A percentile compares a stretch with the other conserved stretches of the same genome.
These are phyloP conservation scores for Prunus mume DNA, from an alignment of 306 rosid species.

Conservation along the genomic window DNA sequence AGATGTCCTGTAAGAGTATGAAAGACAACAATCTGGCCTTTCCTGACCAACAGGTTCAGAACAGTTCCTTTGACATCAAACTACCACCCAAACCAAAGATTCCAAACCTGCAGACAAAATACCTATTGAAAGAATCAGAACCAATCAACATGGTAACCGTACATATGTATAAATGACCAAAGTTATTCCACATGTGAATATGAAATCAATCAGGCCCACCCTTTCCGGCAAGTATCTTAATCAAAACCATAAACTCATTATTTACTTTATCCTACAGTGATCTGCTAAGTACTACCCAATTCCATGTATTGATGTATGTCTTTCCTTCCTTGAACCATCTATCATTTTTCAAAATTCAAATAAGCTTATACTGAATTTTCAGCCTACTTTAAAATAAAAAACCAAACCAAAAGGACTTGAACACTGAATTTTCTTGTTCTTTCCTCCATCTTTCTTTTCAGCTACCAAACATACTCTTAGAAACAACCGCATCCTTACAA, in stretches of 20 bases:
- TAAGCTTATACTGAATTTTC: background rate
- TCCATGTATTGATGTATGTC: background rate
- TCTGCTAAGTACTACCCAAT: background rate
- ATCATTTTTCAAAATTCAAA: background rate
- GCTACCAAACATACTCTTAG: background rate
- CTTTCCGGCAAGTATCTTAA: background rate
- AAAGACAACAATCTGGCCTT: background rate
- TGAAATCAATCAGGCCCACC: background rate
- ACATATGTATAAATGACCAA: background rate
- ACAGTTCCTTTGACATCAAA: background rate
- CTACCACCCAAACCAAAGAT: background rate
- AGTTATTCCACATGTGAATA: background rate
- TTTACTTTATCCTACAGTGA: background rate
- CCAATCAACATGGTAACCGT: background rate
- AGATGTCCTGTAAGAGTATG: background rate
- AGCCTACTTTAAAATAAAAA: background rate
- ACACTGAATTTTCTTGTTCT: background rate
- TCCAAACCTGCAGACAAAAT: conserved; percentile 14
- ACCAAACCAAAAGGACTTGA: background rate
- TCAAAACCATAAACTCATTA: background rate
- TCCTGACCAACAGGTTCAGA: background rate
- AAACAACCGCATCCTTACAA: background rate
- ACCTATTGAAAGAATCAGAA: background rate
- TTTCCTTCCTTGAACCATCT: background rate
- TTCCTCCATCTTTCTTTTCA: background rate